Evolutionary conservation across 352 stramenopile species (phyloP), one percentile per base, ranked within the genome.

Genomic region (Phytophthora citricola): DNA sequence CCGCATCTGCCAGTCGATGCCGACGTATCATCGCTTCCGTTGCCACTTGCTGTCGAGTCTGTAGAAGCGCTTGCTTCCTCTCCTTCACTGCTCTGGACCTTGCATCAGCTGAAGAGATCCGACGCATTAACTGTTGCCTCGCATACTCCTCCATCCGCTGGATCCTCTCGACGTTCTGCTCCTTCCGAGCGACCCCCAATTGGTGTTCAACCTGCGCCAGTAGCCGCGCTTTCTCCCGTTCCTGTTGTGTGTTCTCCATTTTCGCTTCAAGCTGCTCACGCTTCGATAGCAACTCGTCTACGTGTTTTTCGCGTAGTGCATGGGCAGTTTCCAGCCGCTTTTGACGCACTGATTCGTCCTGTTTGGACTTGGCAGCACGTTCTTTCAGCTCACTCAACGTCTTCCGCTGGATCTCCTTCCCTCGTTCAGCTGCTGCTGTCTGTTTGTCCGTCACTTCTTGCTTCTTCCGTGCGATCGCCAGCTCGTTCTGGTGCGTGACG

Each of bases 121-220:
- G 69, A 24, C 75, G 71, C 5, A 89, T 44, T 43, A 90, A 74
- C 34, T 92, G 78, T 34, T 81, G 39, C 0, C 84, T 84, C 36
- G 80, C 81, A 58, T 93, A 93, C 45, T 81, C 79, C 5, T 91
- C 83, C 39, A 92, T 80, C 14, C 85, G 73, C 53, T 92, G 89
- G 62, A 94, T 78, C 7, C 86, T 82, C 54, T 88, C 79, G 24
- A 93, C 83, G 11, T 89, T 93, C 26, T 90, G 68, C 39, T 83
- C 71, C 48, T 88, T 89, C 46, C 92, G 82, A 27, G 89, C 66
- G 11, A 77, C 49, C 29, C 57, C 62, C 52, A 94, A 41, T 29
- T 83, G 65, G 47, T 79, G 83, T 39, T 92, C 81, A 20, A 94
- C 76, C 26, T 73, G 81, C 4, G 73, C 63, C 4, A 94, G 48